Conservation (phyloP, 371 early-diverging fungal genomes). For the Ecytonucleospora hepatopenaei region DNA sequence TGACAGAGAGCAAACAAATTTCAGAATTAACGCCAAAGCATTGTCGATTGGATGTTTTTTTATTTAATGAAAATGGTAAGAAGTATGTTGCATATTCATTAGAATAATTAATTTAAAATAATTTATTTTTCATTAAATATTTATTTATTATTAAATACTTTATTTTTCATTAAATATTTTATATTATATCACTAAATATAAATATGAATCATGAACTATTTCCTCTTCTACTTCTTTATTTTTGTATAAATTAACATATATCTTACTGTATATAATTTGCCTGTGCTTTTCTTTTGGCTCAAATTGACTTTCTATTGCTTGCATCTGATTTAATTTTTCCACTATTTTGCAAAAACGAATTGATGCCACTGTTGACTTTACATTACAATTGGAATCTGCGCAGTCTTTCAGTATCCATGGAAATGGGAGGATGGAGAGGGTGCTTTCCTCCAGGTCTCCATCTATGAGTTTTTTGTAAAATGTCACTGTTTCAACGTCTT, state of each 20-base stretch:
- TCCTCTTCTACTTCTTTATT: no score
- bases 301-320: background rate
- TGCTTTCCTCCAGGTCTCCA: background rate
- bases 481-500: background rate
- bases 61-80: background rate
- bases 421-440: conserved; percentile 17
- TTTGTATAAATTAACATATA: background rate
- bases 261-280: conserved; percentile 9
- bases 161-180: no score
- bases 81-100: background rate
- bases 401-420: conserved; percentile 32
- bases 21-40: no score
- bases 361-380: conserved; percentile 24
- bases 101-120: background rate
- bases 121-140: background rate
- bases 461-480: conserved; percentile 10
- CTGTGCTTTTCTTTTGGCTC: conserved; percentile 12
- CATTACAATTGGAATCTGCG: conserved; percentile 23
- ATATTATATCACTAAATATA: no score
- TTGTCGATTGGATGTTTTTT: background rate
- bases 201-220: no score
- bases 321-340: conserved; percentile 29
- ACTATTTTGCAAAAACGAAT: conserved; percentile 27
- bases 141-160: background rate
- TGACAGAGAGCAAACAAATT: no score